A percentile compares a stretch with the other conserved stretches of the same genome.
These are phyloP conservation scores for Oxytropis ochrocephala DNA, from an alignment of 306 rosid species.

Conservation along the genomic window DNA sequence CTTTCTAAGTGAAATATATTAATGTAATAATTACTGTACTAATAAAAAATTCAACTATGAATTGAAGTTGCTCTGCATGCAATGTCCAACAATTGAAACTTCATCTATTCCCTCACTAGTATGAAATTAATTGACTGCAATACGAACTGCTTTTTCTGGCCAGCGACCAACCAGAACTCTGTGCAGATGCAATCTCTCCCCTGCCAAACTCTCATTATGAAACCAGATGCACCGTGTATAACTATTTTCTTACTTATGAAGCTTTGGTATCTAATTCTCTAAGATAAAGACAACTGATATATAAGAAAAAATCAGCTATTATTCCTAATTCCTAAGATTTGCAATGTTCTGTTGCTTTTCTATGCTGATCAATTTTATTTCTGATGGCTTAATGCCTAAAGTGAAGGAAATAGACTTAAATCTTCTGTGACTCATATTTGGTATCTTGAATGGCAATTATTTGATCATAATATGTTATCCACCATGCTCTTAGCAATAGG, in stretches of 20 bases:
- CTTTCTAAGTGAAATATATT: not conserved
- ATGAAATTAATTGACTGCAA: not conserved
- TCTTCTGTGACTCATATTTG: not conserved
- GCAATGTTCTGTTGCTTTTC: not conserved
- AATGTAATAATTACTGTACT: not conserved
- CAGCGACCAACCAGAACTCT: not conserved
- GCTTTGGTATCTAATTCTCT: not conserved
- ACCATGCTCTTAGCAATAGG: constrained; percentile 15
- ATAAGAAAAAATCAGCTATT: not conserved
- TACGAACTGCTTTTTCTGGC: not conserved
- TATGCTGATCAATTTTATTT: not conserved
- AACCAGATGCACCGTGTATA: not conserved
- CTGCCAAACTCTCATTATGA: not conserved
- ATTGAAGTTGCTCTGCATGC: not conserved
- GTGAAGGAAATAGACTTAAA: not conserved
- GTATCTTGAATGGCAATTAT: not conserved
- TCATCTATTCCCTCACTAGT: not conserved
- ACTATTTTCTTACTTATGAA: not conserved
- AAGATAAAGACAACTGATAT: not conserved
- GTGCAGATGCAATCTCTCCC: not conserved
- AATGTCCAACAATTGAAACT: not conserved
- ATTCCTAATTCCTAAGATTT: not conserved
- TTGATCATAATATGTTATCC: constrained; percentile 5
- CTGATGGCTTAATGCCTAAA: not conserved
- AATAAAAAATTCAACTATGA: not conserved